Evolutionary conservation across 2,329 filamentous ascomycete species (phyloP), one percentile per base, ranked within the genome.

Genomic region (Phaeophleospora eucalypticola): DNA sequence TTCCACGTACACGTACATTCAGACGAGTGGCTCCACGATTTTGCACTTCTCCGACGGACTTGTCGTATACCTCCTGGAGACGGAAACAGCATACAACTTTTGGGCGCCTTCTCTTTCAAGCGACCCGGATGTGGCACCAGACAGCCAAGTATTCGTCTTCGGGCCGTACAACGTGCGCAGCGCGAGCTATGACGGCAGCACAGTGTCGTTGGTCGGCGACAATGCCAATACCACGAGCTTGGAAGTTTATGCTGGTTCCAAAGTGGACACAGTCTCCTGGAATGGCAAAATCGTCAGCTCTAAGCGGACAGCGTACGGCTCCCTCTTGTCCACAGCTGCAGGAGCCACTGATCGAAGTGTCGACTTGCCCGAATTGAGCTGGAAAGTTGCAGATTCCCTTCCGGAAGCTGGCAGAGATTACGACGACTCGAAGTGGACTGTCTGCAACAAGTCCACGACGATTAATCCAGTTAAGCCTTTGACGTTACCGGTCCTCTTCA

Each of bases 31-130:
- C n/a, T 48, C 52, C 9, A 42, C 73, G 0, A 68, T 71, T 0
- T 57, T 81, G 2, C 63, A 71, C 33, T 74, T 80, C 43, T 73
- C 72, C 3, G 74, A 77, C 41, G 72, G 72, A 0, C 65, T 75
- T 2, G 48, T 79, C 1, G 64, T 76, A 3, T 78, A 79, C 45
- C 66, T 82, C 4, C 67, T 81, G 3, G 77, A 81, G 36, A 69
- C 73, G 17, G 60, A 70, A 9, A 72, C 76, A 0, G 79, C 76
- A 1, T 81, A 75, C 72, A 74, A 72, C 4, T 78, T 81, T 58
- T 81, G 76, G 65, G 77, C 77, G 2, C 72, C 77, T 3, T 65
- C 72, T 1, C 65, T 79, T 6, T 72, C 71, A 0, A 57, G 55
- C 1, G 65, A 74, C 45, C 77, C 77, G 0, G 61, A 70, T 34